phyloP scores from a whole-genome alignment of 2,329 filamentous ascomycete genomes.

The Exophiala aquamarina region DNA sequence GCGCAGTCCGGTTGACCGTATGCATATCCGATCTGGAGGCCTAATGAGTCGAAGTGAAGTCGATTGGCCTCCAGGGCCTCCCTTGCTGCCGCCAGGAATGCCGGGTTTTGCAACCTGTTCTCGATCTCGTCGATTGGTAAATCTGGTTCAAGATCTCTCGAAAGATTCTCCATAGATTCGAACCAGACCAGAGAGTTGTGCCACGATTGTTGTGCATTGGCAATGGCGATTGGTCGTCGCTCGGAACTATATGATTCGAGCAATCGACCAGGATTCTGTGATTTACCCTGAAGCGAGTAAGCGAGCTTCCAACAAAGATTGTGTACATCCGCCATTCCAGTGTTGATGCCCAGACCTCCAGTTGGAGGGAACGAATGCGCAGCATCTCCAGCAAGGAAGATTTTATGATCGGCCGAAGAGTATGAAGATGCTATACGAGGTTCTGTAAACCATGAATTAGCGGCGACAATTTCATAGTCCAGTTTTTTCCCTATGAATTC shows the following conservation, averaged over 20 bases:
- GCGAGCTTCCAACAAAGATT: constrained; percentile 58
- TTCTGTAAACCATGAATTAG: too few species aligned
- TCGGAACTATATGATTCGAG: constrained; percentile 40
- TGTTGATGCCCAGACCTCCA: constrained; percentile 60
- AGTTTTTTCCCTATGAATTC: too few species aligned
- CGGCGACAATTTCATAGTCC: too few species aligned
- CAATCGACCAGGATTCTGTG: constrained; percentile 30
- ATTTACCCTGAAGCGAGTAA: constrained; percentile 34
- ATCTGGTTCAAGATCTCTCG: constrained; percentile 32
- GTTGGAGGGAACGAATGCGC: constrained; percentile 57
- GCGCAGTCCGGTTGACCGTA: not conserved
- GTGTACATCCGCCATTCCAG: constrained; percentile 54
- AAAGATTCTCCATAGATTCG: constrained; percentile 46
- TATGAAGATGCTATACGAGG: too few species aligned
- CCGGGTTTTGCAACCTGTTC: not conserved
- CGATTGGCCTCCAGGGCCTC: constrained; percentile 37
- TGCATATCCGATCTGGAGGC: constrained; percentile 6
- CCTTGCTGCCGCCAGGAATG: constrained; percentile 6
- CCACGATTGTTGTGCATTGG: constrained; percentile 46
- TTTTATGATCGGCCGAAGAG: too few species aligned
- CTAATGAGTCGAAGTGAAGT: constrained; percentile 43
- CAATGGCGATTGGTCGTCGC: constrained; percentile 36
- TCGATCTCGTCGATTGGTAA: not conserved
- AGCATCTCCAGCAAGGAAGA: constrained; percentile 59
- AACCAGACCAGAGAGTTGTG: too few species aligned